Conservation (phyloP, 2,329 filamentous ascomycete species). For the Verticillium longisporum region DNA sequence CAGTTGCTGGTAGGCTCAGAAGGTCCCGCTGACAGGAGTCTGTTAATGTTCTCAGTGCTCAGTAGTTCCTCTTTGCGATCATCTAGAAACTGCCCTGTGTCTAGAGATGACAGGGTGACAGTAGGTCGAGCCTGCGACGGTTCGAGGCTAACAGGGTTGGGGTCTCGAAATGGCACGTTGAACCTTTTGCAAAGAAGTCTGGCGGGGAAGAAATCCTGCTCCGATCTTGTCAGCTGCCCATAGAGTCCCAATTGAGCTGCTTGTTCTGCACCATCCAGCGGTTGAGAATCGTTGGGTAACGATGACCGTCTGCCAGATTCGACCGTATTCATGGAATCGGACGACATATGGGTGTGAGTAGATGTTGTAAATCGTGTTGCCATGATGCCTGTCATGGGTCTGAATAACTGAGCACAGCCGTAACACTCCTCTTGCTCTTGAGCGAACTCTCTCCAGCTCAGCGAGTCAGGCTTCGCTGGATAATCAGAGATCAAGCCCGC, state of each 20-base stretch:
- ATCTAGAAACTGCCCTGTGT: too few species aligned
- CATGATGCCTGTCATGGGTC: conserved; percentile 87
- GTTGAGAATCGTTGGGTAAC: conserved; percentile 44
- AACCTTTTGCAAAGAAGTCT: conserved; percentile 91
- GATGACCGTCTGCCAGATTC: conserved; percentile 5
- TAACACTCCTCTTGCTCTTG: conserved; percentile 74
- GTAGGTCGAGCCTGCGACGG: too few species aligned
- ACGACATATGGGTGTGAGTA: not conserved
- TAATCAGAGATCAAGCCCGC: conserved; percentile 55
- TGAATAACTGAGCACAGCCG: conserved; percentile 66
- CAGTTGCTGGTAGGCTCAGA: too few species aligned
- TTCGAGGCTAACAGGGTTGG: conserved; percentile 51
- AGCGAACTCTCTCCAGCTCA: conserved; percentile 65
- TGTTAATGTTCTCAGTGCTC: too few species aligned
- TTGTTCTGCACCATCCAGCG: conserved; percentile 71
- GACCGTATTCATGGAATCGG: conserved; percentile 4
- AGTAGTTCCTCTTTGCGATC: too few species aligned
- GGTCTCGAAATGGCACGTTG: conserved; percentile 70
- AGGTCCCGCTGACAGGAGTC: too few species aligned
- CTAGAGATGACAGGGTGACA: too few species aligned
- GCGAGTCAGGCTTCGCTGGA: conserved; percentile 36
- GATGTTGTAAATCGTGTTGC: conserved; percentile 81
- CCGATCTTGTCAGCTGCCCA: conserved; percentile 73
- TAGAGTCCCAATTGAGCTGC: conserved; percentile 92
- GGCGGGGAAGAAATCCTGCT: conserved; percentile 68